These are phyloP conservation scores for Colletotrichum lini DNA, from an alignment of 2,329 filamentous ascomycete species.

Conservation along the genomic window DNA sequence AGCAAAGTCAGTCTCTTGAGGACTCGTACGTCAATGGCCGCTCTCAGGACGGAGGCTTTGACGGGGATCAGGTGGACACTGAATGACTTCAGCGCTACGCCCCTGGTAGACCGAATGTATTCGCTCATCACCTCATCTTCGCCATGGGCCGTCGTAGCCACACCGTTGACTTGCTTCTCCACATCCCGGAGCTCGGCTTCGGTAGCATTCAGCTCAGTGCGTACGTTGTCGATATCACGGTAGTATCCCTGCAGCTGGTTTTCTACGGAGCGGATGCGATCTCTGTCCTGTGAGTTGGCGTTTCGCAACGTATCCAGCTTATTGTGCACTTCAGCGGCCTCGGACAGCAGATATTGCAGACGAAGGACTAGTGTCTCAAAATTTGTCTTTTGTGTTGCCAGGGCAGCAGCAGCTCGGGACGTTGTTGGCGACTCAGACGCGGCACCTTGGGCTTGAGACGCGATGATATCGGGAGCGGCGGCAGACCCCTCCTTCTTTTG, in stretches of 20 bases:
- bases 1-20: conserved; percentile 73
- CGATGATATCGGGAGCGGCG: neutral
- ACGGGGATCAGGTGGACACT: conserved; percentile 72
- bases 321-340: conserved; percentile 49
- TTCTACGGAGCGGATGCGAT: conserved; percentile 47
- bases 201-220: conserved; percentile 53
- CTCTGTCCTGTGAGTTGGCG: conserved; percentile 37
- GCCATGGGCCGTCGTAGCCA: conserved; percentile 39
- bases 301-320: conserved; percentile 50
- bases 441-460: conserved; percentile 39
- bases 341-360: conserved; percentile 50
- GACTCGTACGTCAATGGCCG: conserved; percentile 69
- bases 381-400: conserved; percentile 51
- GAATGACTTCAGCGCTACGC: conserved; percentile 68
- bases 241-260: conserved; percentile 49
- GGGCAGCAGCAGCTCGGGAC: conserved; percentile 39
- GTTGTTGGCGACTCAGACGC: conserved; percentile 15
- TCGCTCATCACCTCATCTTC: conserved; percentile 56
- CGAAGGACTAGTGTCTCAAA: conserved; percentile 53
- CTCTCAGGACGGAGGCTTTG: conserved; percentile 69
- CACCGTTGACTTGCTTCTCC: conserved; percentile 45
- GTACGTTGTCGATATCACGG: conserved; percentile 52
- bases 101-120: conserved; percentile 72
- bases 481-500: conserved; percentile 12
- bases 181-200: conserved; percentile 56